These are phyloP conservation scores for Pythium apleroticum DNA, from an alignment of 352 stramenopile species.

Conservation along the genomic window DNA sequence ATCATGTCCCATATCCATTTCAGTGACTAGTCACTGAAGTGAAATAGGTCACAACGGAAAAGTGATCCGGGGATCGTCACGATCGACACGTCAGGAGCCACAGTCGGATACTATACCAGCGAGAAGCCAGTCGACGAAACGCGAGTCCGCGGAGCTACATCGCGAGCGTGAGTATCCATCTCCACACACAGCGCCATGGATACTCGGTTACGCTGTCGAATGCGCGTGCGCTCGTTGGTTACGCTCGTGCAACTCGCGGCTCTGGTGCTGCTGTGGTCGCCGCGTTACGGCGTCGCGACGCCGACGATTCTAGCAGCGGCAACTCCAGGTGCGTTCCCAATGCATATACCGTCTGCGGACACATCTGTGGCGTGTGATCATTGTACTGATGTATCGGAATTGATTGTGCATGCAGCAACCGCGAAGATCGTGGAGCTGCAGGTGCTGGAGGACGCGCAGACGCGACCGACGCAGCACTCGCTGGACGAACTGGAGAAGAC, in stretches of 20 bases:
- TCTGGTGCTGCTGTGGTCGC: slow-evolving; percentile 19
- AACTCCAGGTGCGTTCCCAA: not conserved
- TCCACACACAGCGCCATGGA: not conserved
- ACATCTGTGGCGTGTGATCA: not conserved
- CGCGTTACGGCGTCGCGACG: not conserved
- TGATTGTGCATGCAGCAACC: not conserved
- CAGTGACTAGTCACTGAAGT: slow-evolving; percentile 19
- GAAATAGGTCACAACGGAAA: not conserved
- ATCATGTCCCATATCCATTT: not conserved
- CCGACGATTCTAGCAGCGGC: not conserved
- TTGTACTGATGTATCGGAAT: not conserved
- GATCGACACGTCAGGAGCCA: slow-evolving; percentile 1
- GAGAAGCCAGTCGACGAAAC: not conserved
- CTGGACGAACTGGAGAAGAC: slow-evolving; percentile 26
- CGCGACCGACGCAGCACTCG: slow-evolving; percentile 11
- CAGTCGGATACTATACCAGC: not conserved
- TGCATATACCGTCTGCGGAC: no score
- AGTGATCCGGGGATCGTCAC: not conserved
- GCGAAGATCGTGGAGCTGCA: slow-evolving; percentile 24
- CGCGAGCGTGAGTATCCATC: not conserved
- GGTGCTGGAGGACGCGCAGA: slow-evolving; percentile 20
- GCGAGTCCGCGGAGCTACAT: not conserved
- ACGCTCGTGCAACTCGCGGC: slow-evolving; percentile 9
- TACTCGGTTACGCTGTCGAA: not conserved
- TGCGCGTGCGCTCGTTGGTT: not conserved